Base-by-base conservation (phyloP, 1,284 basidiomycete species). In the Vanrija sp. region DNA sequence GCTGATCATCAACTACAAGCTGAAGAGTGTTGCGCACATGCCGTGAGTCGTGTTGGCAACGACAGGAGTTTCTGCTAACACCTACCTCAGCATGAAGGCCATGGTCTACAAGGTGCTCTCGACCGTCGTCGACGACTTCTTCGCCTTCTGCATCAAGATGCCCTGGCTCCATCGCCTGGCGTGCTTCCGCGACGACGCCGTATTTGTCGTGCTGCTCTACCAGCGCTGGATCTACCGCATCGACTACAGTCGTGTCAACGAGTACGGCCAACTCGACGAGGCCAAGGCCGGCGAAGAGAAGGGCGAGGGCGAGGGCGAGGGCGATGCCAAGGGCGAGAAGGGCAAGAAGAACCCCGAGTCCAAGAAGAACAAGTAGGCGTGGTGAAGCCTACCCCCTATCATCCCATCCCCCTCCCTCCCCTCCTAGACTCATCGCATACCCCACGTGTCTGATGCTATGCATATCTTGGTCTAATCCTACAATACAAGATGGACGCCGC, bases 181-280 rank as follows among this genome's bases (percentile, higher is more conserved):
- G 1, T 78, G 76, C 57, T 78, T 79, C 77, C 83, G 90, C 58
- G 91, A 95, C 77, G 91, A 95, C 70, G 84, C 90, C 22, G 91
- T 95, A 50, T 94, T 95, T 57, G 53, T 75, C 23, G 57, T 75
- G 42, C 59, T 71, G 9, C 58, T 73, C 24, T 72, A 72, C 59
- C 64, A 95, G 85, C 85, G 90, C 54, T 97, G 88, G 88, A 94
- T 95, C 73, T 98, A 98, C 79, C 86, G 90, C 48, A 81, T 96
- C 67, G 95, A 98, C 78, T 88, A 86, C 63, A 89, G 87, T 64
- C 86, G 95, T 61, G 82, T 90, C 62, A 98, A 98, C 75, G 95
- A 98, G 79, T 97, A 91, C 70, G 93, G 94, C 53, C 89, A 94
- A 77, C 85, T 91, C 63, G 76, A 61, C 44, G 70, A 72, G 49